A percentile compares a stretch with the other conserved stretches of the same genome.
phyloP scores from a whole-genome alignment of 2,329 filamentous ascomycete genomes.

The Pseudogymnoascus sp. region DNA sequence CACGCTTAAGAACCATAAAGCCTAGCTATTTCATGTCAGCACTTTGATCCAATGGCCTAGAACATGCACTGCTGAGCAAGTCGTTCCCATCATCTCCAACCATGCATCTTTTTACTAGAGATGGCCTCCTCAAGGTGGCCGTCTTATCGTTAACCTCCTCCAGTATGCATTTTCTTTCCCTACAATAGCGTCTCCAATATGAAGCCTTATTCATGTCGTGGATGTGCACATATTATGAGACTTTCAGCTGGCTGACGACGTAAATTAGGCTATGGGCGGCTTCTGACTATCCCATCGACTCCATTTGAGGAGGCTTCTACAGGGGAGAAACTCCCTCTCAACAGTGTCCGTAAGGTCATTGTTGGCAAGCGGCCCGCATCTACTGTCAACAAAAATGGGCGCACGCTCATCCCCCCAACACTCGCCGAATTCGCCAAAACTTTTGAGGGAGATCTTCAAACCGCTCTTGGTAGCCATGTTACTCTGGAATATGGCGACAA shows the following conservation, averaged over 20 bases:
- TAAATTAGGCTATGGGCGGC: neutral
- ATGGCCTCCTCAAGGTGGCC: neutral
- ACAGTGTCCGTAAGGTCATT: conserved; percentile 29
- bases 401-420: conserved; percentile 47
- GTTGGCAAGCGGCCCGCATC: conserved; percentile 40
- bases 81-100: conserved; percentile 19
- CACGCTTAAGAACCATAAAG: neutral
- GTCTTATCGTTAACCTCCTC: neutral
- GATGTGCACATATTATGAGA: neutral
- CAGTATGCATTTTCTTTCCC: neutral
- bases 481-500: conserved; percentile 24
- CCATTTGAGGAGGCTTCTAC: neutral
- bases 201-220: neutral
- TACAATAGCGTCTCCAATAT: neutral
- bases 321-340: neutral
- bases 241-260: neutral
- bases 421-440: conserved; percentile 42
- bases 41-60: neutral
- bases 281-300: neutral
- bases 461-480: conserved; percentile 29
- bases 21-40: neutral
- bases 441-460: conserved; percentile 37
- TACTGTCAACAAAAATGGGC: conserved; percentile 38
- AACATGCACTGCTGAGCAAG: neutral
- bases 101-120: conserved; percentile 14